Base-by-base conservation (phyloP, 2,329 filamentous ascomycete species). In the Diaporthe ampelina region DNA sequence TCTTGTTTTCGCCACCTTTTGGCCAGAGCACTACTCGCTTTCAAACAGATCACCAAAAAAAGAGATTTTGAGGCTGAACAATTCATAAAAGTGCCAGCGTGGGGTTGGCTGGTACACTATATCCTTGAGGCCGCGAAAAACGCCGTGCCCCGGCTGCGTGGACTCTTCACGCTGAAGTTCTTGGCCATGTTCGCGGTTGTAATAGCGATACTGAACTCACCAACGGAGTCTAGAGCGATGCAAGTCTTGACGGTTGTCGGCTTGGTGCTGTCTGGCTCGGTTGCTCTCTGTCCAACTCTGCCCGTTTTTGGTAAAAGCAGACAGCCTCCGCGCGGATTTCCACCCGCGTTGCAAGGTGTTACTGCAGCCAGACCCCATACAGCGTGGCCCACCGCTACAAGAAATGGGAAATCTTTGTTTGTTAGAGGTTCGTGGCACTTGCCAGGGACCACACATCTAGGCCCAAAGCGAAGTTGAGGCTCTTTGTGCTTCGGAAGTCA, bases 101-200 rank as follows among this genome's bases (percentile, higher is more conserved):
- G n/a, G 24, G 58, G 58, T 8, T 61, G 58, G 58, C 37, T 61
- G 37, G n/a, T 45, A 29, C 21, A 61, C 24, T 29, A 61, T 29
- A 24, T 10, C 8, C 37, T 61, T 15, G 17, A 3, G 13, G 37
- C 37, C 7, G 58, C n/a, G 37, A 15, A 4, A 11, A 43, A 45
- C 3, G 19, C 4, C 3, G 37, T 19, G n/a, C 24, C 37, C 37
- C 45, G 58, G n/a, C 37, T 61, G 10, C 13, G n/a, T 29, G 3
- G 13, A 24, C 10, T 29, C 58, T 29, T 61, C 58, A 61, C 58
- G 15, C 37, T 61, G 5, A 61, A 61, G n/a, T 3, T 1, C 3
- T 1, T 43, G n/a, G 15, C 29, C 58, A 21, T 61, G 3, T 61
- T 45, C 37, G 37, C 58, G 4, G n/a, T 7, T 17, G 37, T 19